Conservation (phyloP, 306 rosid species). For the Quercus engelmannii region DNA sequence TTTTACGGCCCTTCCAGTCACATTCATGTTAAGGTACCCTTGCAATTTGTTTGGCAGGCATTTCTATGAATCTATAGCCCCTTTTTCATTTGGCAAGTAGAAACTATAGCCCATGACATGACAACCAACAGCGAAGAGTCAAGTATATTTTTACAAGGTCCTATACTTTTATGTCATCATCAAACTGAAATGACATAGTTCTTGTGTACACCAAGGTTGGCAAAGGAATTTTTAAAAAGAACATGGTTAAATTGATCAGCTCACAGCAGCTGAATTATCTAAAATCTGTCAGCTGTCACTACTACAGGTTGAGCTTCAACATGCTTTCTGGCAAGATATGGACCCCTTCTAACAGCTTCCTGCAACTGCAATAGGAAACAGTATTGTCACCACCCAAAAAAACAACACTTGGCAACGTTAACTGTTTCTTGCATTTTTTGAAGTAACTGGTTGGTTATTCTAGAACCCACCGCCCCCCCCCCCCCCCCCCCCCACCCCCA, state of each 20-base stretch:
- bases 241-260: not conserved
- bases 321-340: slow-evolving; percentile 53
- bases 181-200: not conserved
- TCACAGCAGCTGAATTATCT: not conserved
- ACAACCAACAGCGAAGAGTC: not conserved
- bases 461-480: not conserved
- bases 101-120: not conserved
- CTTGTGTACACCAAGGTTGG: not conserved
- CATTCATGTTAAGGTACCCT: not conserved
- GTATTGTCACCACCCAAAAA: not conserved
- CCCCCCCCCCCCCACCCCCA: too few relatives aligned
- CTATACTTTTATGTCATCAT: not conserved
- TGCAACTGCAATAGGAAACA: slow-evolving; percentile 52
- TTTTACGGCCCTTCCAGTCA: too few relatives aligned
- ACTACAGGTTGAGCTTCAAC: slow-evolving; percentile 75
- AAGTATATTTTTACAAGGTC: not conserved
- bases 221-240: not conserved
- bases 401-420: not conserved
- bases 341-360: slow-evolving; percentile 71
- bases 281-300: slow-evolving; percentile 81
- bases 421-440: not conserved
- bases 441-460: not conserved
- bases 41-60: not conserved
- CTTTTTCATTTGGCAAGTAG: not conserved
- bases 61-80: not conserved